phyloP scores from a whole-genome alignment of 352 stramenopile genomes.

The Albugo laibachii region DNA sequence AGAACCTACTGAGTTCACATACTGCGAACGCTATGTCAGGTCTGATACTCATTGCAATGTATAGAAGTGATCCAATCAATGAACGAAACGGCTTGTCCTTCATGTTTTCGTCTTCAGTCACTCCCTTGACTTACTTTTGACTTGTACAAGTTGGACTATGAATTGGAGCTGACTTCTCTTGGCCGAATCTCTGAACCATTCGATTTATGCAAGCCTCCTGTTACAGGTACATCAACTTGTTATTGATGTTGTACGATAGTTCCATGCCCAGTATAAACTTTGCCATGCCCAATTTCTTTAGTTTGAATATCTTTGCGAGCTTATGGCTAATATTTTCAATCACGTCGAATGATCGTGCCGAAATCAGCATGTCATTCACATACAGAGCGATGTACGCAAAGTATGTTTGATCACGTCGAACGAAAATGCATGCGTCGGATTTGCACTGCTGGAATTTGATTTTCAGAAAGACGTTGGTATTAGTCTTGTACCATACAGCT shows the following conservation, averaged over 20 bases:
- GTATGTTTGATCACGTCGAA: neutral
- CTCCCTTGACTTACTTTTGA: neutral
- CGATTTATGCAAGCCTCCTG: constrained; percentile 10
- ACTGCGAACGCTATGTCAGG: neutral
- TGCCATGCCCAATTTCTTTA: constrained; percentile 6
- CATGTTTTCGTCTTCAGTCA: neutral
- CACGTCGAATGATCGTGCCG: neutral
- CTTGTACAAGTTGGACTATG: neutral
- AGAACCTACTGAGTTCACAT: neutral
- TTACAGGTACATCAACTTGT: constrained; percentile 7
- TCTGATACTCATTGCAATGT: neutral
- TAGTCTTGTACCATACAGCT: constrained; percentile 11
- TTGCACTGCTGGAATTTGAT: constrained; percentile 5
- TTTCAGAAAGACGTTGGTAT: constrained; percentile 4
- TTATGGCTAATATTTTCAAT: constrained; percentile 3
- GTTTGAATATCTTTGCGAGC: constrained; percentile 3
- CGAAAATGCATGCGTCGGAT: constrained; percentile 9
- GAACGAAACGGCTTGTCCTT: neutral
- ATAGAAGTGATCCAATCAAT: neutral
- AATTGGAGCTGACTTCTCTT: neutral
- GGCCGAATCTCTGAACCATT: neutral
- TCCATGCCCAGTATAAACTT: constrained; percentile 12
- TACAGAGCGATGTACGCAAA: constrained; percentile 7
- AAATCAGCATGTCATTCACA: constrained; percentile 10
- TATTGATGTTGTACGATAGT: constrained; percentile 4